phyloP scores from a whole-genome alignment of 139 green algal genomes.

The Nannochloris sp. region DNA sequence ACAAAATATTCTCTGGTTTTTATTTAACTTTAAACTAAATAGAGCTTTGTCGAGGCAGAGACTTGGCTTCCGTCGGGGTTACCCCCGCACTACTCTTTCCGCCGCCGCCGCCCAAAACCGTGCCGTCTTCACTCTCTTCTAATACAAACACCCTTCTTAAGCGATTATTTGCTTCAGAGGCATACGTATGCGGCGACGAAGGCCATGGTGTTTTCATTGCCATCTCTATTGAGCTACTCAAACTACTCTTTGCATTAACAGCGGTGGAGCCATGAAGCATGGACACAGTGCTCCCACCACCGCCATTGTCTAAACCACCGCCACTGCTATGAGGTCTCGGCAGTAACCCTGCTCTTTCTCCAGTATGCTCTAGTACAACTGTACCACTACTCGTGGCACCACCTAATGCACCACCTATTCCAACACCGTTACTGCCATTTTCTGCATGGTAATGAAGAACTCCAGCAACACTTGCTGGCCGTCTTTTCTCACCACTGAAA shows the following conservation, averaged over 20 bases:
- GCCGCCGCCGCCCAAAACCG: too few species aligned
- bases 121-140: too few species aligned
- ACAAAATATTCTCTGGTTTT: too few species aligned
- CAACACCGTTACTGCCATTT: neutral
- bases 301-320: neutral
- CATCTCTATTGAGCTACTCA: too few species aligned
- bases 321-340: too few species aligned
- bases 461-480: neutral
- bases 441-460: neutral
- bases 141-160: neutral
- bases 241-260: too few species aligned
- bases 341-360: too few species aligned
- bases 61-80: too few species aligned
- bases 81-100: too few species aligned
- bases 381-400: neutral
- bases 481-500: too few species aligned
- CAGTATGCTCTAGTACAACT: too few species aligned
- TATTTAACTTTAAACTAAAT: neutral
- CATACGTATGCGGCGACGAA: neutral
- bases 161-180: neutral
- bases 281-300: neutral
- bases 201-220: neutral
- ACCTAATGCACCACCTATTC: neutral
- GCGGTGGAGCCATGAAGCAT: too few species aligned
- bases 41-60: neutral